phyloP scores from a whole-genome alignment of 2,329 filamentous ascomycete genomes.

The Teratosphaeria pseudoeucalypti region DNA sequence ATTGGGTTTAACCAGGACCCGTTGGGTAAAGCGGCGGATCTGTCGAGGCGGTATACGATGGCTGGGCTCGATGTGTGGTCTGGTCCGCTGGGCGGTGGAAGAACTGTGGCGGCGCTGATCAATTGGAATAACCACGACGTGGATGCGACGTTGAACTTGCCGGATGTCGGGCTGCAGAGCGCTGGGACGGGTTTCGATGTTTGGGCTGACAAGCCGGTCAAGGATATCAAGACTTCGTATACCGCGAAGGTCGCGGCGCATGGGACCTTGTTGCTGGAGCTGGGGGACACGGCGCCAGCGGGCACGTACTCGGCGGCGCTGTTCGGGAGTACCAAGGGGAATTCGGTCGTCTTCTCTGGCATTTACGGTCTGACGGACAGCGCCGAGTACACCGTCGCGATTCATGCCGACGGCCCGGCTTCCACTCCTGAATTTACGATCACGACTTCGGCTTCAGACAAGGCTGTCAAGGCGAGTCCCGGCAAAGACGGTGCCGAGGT shows the following conservation, averaged over 20 bases:
- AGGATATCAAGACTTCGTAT: background rate
- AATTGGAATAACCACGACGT: background rate
- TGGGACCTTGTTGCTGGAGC: slow-evolving; percentile 23
- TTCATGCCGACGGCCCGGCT: slow-evolving; percentile 9
- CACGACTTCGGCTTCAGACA: background rate
- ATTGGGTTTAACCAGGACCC: slow-evolving; percentile 35
- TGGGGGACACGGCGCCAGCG: slow-evolving; percentile 15
- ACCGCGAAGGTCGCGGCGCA: background rate
- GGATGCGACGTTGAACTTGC: background rate
- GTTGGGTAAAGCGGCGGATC: slow-evolving; percentile 7
- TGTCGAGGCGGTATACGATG: slow-evolving; percentile 34
- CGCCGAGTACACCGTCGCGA: slow-evolving; percentile 13
- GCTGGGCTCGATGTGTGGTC: slow-evolving; percentile 44
- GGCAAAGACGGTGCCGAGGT: background rate
- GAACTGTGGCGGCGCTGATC: slow-evolving; percentile 32
- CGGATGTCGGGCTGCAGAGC: background rate
- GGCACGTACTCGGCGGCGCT: slow-evolving; percentile 13
- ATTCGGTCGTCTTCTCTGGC: background rate
- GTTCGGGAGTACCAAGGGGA: slow-evolving; percentile 9
- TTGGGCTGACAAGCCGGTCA: background rate
- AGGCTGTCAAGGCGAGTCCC: background rate
- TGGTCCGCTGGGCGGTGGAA: slow-evolving; percentile 35
- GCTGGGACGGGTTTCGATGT: background rate
- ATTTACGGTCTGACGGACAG: slow-evolving; percentile 25
- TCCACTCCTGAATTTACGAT: background rate